phyloP scores from a whole-genome alignment of 1,284 basidiomycete genomes.

The Ustilago nuda region DNA sequence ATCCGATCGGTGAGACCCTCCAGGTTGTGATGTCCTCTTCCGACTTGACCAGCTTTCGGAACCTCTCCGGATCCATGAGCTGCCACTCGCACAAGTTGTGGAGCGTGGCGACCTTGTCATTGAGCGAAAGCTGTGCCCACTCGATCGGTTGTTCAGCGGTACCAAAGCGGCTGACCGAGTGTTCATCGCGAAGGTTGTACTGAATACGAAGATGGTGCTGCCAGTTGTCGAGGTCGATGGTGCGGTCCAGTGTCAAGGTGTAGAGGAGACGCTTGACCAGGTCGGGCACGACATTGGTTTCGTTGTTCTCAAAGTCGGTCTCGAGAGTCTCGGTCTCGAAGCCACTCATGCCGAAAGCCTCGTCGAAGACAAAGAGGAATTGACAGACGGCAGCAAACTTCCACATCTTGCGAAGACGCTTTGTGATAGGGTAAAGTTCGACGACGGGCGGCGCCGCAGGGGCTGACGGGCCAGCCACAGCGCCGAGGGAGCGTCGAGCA shows the following conservation, averaged over 20 bases:
- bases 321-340: conserved; percentile 70
- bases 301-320: conserved; percentile 71
- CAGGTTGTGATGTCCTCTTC: conserved; percentile 72
- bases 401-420: conserved; percentile 60
- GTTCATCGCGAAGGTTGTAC: conserved; percentile 47
- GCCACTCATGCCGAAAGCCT: conserved; percentile 65
- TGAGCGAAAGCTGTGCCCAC: conserved; percentile 71
- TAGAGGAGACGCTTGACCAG: conserved; percentile 71
- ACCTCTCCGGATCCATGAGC: conserved; percentile 72
- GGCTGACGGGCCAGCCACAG: conserved; percentile 41
- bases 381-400: conserved; percentile 68
- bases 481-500: conserved; percentile 35
- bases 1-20: conserved; percentile 83
- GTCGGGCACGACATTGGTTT: conserved; percentile 70
- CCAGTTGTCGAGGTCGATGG: conserved; percentile 69
- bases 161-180: conserved; percentile 47
- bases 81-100: conserved; percentile 73
- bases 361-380: conserved; percentile 67
- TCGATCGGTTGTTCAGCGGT: conserved; percentile 54
- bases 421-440: conserved; percentile 51
- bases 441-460: conserved; percentile 22
- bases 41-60: conserved; percentile 71
- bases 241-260: conserved; percentile 72
- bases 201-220: conserved; percentile 51
- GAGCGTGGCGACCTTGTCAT: conserved; percentile 70